Evolutionary conservation across 441 rosid species (phyloP).

Genomic region (Lepidium campestre): DNA sequence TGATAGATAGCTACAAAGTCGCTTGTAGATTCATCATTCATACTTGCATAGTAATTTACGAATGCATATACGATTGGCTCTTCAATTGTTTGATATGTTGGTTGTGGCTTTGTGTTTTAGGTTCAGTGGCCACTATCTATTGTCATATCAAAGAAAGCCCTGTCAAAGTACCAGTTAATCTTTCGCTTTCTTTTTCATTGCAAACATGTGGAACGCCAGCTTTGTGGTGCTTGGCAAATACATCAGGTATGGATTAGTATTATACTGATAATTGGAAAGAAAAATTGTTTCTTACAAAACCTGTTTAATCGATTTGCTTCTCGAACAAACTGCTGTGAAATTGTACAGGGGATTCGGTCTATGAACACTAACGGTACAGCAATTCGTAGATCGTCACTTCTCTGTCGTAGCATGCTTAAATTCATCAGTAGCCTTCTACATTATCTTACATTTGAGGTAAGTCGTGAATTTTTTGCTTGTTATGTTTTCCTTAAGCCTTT

Average conservation of each 20-base stretch:
- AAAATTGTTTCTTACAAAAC: not conserved
- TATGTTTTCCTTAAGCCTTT: not conserved
- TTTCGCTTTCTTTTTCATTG: conserved; percentile 91
- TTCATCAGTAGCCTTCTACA: conserved; percentile 92
- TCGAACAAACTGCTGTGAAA: conserved; percentile 20
- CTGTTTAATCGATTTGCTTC: conserved; percentile 7
- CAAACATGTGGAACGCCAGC: conserved; percentile 96
- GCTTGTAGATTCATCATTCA: not conserved
- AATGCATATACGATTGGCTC: not conserved
- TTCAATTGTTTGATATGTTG: not conserved
- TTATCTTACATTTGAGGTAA: conserved; percentile 93
- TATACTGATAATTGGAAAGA: not conserved
- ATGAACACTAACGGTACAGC: conserved; percentile 72
- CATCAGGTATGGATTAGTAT: conserved; percentile 68
- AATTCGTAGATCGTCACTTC: conserved; percentile 81
- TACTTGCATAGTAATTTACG: not conserved
- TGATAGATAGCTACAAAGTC: not conserved
- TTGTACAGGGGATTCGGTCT: conserved; percentile 72
- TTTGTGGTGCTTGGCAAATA: conserved; percentile 94
- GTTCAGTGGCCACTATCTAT: conserved; percentile 95
- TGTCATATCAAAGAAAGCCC: conserved; percentile 86
- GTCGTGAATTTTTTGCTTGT: conserved; percentile 27
- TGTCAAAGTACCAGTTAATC: conserved; percentile 84
- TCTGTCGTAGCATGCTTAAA: conserved; percentile 96
- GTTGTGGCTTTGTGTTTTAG: conserved; percentile 40